Evolutionary conservation across 2,329 filamentous ascomycete genomes (phyloP).

Genomic region (Zasmidium cellare): DNA sequence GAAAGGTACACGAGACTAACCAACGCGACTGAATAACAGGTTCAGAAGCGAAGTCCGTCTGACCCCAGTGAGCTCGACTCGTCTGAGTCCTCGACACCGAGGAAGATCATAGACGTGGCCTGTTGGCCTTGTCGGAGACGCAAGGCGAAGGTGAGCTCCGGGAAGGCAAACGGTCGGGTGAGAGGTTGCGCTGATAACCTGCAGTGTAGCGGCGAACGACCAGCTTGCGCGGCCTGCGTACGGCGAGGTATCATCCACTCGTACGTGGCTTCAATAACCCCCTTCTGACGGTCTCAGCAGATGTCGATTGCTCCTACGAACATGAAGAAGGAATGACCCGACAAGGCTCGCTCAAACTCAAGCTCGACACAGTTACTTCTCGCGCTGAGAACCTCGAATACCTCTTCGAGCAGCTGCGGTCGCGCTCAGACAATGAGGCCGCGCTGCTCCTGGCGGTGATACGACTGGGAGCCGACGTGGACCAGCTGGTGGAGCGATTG

Average conservation of each 20-base stretch:
- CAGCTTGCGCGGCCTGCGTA: constrained; percentile 16
- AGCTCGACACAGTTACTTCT: constrained; percentile 14
- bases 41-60: background rate
- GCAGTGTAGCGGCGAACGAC: constrained; percentile 19
- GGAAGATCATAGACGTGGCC: constrained; percentile 23
- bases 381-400: constrained; percentile 20
- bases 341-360: constrained; percentile 16
- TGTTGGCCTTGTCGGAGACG: constrained; percentile 25
- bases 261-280: too few species aligned
- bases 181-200: background rate
- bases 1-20: too few species aligned
- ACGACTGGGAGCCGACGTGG: constrained; percentile 19
- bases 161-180: constrained; percentile 1
- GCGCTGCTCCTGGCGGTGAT: constrained; percentile 20
- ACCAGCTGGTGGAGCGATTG: constrained; percentile 19
- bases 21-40: background rate
- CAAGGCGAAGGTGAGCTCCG: constrained; percentile 16
- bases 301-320: constrained; percentile 21
- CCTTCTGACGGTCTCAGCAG: too few species aligned
- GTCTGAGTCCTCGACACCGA: constrained; percentile 1
- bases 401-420: constrained; percentile 21
- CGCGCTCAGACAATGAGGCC: constrained; percentile 21
- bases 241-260: constrained; percentile 13
- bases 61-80: background rate
- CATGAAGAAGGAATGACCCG: constrained; percentile 22